Conservation (phyloP, 495 filamentous ascomycete genomes). For the Cercophora scortea region DNA sequence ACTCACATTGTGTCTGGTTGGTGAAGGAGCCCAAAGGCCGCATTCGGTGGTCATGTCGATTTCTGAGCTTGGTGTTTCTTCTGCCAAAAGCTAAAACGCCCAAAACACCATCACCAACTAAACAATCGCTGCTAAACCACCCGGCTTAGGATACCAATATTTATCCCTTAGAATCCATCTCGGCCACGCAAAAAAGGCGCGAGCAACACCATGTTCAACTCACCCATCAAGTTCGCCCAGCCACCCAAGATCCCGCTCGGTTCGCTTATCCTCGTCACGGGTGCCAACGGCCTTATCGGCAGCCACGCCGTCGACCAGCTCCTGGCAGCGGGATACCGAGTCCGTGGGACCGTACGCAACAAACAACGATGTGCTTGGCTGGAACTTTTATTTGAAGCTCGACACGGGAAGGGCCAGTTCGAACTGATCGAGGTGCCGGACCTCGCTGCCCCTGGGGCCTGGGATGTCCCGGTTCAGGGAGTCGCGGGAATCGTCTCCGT, state of each 20-base stretch:
- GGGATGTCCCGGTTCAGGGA: slow-evolving; percentile 30
- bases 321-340: slow-evolving; percentile 38
- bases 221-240: slow-evolving; percentile 2
- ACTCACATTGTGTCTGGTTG: no score
- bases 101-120: no score
- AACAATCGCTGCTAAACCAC: no score
- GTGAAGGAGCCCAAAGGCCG: no score
- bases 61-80: no score
- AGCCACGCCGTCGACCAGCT: slow-evolving; percentile 41
- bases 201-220: background rate
- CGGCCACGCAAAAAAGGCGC: background rate
- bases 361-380: slow-evolving; percentile 33
- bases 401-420: slow-evolving; percentile 29
- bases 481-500: slow-evolving; percentile 12
- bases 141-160: no score
- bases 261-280: slow-evolving; percentile 40
- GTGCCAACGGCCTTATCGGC: slow-evolving; percentile 45
- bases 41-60: no score
- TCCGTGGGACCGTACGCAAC: slow-evolving; percentile 42
- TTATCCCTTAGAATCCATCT: no score
- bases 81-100: no score
- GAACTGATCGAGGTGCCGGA: slow-evolving; percentile 29
- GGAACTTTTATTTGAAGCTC: slow-evolving; percentile 27
- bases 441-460: slow-evolving; percentile 27
- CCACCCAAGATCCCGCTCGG: slow-evolving; percentile 8